Conservation (phyloP, 2,329 filamentous ascomycete genomes). For the Drechmeria coniospora region DNA sequence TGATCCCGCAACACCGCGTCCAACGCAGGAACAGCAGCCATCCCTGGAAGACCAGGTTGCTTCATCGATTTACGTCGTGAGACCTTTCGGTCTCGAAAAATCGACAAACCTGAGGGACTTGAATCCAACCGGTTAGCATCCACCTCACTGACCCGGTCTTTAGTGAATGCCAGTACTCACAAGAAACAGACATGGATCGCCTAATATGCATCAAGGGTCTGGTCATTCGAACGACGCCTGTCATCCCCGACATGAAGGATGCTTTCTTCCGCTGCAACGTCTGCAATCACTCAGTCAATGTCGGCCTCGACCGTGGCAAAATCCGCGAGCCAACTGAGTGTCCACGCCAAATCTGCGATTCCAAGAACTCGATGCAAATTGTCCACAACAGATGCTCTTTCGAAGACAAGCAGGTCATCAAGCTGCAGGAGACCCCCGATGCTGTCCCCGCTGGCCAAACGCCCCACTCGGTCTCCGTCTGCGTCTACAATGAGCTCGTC, state of each 20-base stretch:
- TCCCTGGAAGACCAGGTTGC: slow-evolving; percentile 70
- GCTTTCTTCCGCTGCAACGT: slow-evolving; percentile 94
- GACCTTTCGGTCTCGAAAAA: slow-evolving; percentile 77
- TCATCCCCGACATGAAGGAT: slow-evolving; percentile 98
- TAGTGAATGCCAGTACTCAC: slow-evolving; percentile 1
- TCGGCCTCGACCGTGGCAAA: slow-evolving; percentile 87
- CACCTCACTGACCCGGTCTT: neutral
- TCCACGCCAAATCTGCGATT: slow-evolving; percentile 64
- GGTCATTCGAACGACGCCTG: slow-evolving; percentile 86
- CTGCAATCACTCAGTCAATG: slow-evolving; percentile 80
- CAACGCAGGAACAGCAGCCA: slow-evolving; percentile 30
- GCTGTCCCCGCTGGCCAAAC: slow-evolving; percentile 91
- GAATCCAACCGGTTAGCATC: slow-evolving; percentile 67
- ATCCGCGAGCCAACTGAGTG: slow-evolving; percentile 90
- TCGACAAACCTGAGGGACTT: slow-evolving; percentile 86
- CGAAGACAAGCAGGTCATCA: slow-evolving; percentile 96
- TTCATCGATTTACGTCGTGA: slow-evolving; percentile 65
- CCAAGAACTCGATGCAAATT: slow-evolving; percentile 94
- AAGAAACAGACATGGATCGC: slow-evolving; percentile 71
- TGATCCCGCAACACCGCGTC: slow-evolving; percentile 19
- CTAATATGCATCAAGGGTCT: slow-evolving; percentile 89
- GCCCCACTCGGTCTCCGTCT: slow-evolving; percentile 90
- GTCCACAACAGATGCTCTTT: slow-evolving; percentile 92
- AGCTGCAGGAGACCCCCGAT: slow-evolving; percentile 93
- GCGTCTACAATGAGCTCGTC: slow-evolving; percentile 91